Percentiles rank a stretch among this genome's conserved stretches.
Conservation (phyloP, 495 filamentous ascomycete genomes). For the Cercophora newfieldiana region DNA sequence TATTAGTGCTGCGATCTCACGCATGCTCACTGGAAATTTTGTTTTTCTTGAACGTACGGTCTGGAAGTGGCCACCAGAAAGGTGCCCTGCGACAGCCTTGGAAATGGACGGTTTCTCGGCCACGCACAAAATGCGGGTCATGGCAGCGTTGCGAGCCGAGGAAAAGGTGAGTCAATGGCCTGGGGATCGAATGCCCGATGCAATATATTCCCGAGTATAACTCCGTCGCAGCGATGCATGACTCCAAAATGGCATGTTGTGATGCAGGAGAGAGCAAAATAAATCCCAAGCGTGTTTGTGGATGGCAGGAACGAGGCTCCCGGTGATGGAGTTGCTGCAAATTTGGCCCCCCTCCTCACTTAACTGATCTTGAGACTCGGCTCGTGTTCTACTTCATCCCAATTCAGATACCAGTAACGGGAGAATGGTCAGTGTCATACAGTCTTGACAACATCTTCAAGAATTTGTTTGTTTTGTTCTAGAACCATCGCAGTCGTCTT, state of each 20-base stretch:
- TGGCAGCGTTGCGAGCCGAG: constrained; percentile 16
- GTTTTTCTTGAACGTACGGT: constrained; percentile 54
- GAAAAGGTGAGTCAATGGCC: constrained; percentile 6
- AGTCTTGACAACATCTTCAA: not conserved
- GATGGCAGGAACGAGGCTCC: not conserved
- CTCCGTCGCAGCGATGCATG: constrained; percentile 1
- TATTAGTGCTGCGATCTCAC: constrained; percentile 9
- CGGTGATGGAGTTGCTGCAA: not conserved
- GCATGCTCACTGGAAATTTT: not conserved
- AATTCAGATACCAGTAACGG: not conserved
- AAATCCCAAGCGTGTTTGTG: not conserved
- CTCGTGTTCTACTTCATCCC: not conserved
- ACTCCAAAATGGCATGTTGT: not conserved
- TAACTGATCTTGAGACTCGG: not conserved
- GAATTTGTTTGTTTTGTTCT: not conserved
- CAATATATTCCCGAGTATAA: not conserved
- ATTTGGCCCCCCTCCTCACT: not conserved
- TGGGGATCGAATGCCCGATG: not conserved
- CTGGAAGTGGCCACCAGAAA: constrained; percentile 71
- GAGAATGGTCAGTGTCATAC: not conserved
- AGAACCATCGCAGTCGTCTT: not conserved
- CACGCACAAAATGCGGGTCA: constrained; percentile 76
- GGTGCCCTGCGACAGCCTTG: constrained; percentile 86
- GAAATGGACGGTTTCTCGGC: constrained; percentile 97
- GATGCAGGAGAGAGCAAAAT: not conserved